phyloP scores from a whole-genome alignment of 2,329 filamentous ascomycete species.

The Cadophora sp. region DNA sequence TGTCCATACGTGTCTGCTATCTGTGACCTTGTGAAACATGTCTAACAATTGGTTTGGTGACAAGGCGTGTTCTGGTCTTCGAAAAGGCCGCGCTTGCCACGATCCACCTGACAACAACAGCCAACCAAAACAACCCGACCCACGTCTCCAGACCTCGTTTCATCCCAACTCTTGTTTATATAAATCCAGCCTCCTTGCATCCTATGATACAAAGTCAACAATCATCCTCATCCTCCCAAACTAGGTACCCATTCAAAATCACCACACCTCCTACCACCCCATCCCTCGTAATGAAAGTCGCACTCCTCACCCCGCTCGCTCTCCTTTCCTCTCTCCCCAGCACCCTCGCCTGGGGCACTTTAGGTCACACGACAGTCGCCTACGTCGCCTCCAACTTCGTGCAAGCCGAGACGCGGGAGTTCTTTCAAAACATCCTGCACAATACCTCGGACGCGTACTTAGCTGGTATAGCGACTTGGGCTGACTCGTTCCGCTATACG shows the following conservation, averaged over 20 bases:
- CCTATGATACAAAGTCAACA: neutral
- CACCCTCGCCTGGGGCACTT: conserved; percentile 45
- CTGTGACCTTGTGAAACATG: conserved; percentile 11
- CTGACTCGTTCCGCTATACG: conserved; percentile 67
- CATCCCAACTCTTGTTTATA: conserved; percentile 14
- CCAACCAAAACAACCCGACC: conserved; percentile 22
- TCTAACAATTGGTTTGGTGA: conserved; percentile 11
- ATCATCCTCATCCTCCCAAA: neutral
- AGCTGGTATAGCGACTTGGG: conserved; percentile 70
- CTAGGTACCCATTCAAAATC: neutral
- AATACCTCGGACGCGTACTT: conserved; percentile 64
- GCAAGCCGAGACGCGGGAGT: conserved; percentile 58
- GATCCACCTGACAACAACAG: conserved; percentile 27
- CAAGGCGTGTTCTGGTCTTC: conserved; percentile 12
- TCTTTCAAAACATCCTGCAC: conserved; percentile 63
- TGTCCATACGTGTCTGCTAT: neutral
- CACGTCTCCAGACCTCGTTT: conserved; percentile 6
- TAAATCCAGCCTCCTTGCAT: conserved; percentile 4
- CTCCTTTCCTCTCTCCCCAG: conserved; percentile 26
- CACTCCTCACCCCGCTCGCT: neutral
- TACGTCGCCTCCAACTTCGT: conserved; percentile 69
- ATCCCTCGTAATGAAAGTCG: conserved; percentile 12
- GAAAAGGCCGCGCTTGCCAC: conserved; percentile 6
- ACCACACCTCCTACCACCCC: neutral
- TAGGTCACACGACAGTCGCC: conserved; percentile 71